Conservation (phyloP, 1,284 basidiomycete genomes). For the Fomitopsis schrenkii region DNA sequence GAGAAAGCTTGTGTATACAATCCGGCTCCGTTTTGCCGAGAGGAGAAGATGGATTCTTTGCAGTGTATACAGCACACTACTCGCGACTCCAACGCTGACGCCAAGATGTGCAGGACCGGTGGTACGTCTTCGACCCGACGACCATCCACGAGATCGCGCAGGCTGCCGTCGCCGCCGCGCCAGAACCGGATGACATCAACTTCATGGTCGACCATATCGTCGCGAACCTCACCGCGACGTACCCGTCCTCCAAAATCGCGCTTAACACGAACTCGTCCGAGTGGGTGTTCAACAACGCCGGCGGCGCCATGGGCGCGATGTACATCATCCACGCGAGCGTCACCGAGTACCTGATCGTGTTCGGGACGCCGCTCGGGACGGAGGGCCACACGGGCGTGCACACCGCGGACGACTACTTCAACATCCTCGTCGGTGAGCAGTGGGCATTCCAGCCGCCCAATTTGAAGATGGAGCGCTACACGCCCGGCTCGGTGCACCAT, state of each 20-base stretch:
- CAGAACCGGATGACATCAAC: conserved; percentile 38
- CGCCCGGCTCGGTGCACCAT: conserved; percentile 81
- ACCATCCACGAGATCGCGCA: conserved; percentile 68
- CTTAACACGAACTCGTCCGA: conserved; percentile 69
- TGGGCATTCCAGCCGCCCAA: conserved; percentile 85
- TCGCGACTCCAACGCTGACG: too few relatives aligned
- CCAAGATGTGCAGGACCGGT: conserved; percentile 33
- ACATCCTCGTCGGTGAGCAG: conserved; percentile 91
- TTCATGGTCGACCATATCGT: conserved; percentile 78
- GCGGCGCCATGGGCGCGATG: conserved; percentile 98
- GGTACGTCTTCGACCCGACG: conserved; percentile 74
- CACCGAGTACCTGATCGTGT: conserved; percentile 93
- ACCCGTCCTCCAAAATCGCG: conserved; percentile 51
- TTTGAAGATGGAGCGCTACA: conserved; percentile 82
- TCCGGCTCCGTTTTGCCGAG: too few relatives aligned
- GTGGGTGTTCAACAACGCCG: conserved; percentile 98
- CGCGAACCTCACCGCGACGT: conserved; percentile 65
- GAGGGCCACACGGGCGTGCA: conserved; percentile 95
- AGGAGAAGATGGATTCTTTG: too few relatives aligned
- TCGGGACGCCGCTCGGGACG: conserved; percentile 93
- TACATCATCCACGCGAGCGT: conserved; percentile 94
- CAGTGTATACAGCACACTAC: too few relatives aligned
- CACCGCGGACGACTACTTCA: conserved; percentile 97
- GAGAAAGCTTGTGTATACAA: too few relatives aligned
- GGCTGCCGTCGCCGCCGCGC: conserved; percentile 28